Evolutionary conservation across 495 filamentous ascomycete species (phyloP), one percentile per base, ranked within the genome.

Genomic region (Tuber aestivum): DNA sequence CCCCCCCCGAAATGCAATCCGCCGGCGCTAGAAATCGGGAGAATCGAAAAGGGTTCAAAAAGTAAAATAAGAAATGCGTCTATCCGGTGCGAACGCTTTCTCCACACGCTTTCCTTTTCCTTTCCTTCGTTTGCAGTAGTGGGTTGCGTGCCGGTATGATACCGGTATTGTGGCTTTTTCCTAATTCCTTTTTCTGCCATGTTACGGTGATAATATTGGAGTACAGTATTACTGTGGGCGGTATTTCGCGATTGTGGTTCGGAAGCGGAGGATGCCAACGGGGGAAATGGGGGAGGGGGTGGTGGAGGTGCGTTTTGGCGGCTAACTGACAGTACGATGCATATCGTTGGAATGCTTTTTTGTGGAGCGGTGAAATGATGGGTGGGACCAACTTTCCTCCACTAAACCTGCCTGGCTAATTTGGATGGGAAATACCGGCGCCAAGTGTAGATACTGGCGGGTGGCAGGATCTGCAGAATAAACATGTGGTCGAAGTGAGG

Each of bases 251-350:
- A 32, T 61, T 16, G 12, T 61, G n/a, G n/a, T 16, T 61, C 32
- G n/a, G 50, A 61, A 61, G n/a, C 10, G 10, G 50, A 32, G 50
- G 50, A 32, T 61, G 32, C 23, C 48, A 1, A 27, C 2, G 21
- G 50, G 23, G 50, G n/a, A n/a, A n/a, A n/a, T n/a, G n/a, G n/a
- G n/a, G n/a, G n/a, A n/a, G n/a, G n/a, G n/a, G n/a, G n/a, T n/a
- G n/a, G n/a, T n/a, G n/a, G n/a, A n/a, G n/a, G n/a, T n/a, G 50
- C 50, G 50, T 61, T 61, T 61, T 61, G 50, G 50, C n/a, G 50
- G 50, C 50, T 61, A 61, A 32, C 50, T 32, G 12, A 61, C 9
- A n/a, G 50, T 61, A 27, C 10, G 9, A 61, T 32, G 50, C 50
- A 61, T 61, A 61, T 61, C 14, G 6, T 61, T 61, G 50, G 50